A percentile compares a stretch with the other conserved stretches of the same genome.
Evolutionary conservation across 306 rosid species (phyloP).

Genomic region (Quercus mongolica): DNA sequence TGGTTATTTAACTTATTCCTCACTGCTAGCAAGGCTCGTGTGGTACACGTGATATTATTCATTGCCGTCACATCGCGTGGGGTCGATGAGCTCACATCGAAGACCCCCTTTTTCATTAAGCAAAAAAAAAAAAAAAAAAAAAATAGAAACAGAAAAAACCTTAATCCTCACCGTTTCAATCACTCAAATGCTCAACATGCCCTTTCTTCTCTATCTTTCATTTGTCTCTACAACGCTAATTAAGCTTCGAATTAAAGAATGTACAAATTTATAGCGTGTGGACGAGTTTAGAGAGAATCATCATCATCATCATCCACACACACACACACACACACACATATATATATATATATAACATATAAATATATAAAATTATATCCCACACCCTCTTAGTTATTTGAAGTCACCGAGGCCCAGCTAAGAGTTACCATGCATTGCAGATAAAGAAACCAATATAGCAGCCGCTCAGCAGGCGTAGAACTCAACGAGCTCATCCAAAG

Average conservation of each 20-base stretch:
- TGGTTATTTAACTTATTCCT: too few relatives aligned
- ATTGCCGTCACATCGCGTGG: too few relatives aligned
- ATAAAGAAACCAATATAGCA: too few relatives aligned
- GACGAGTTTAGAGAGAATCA: not conserved
- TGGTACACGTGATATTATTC: too few relatives aligned
- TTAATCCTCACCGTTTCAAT: slow-evolving; percentile 7
- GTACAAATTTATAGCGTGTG: slow-evolving; percentile 1
- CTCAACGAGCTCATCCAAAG: slow-evolving; percentile 73
- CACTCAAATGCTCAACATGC: not conserved
- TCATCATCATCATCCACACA: not conserved
- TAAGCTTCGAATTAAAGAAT: not conserved
- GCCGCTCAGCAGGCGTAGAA: slow-evolving; percentile 63
- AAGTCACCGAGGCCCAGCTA: too few relatives aligned
- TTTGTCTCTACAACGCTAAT: not conserved
- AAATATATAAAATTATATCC: not conserved
- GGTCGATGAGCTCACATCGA: too few relatives aligned
- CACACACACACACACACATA: too few relatives aligned
- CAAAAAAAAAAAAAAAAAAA: too few relatives aligned
- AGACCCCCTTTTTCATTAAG: too few relatives aligned
- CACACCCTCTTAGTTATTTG: not conserved
- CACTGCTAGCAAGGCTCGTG: too few relatives aligned
- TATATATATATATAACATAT: not conserved
- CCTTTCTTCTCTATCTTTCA: not conserved
- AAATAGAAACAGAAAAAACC: too few relatives aligned
- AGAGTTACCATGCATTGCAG: too few relatives aligned